phyloP scores from a whole-genome alignment of 2,329 filamentous ascomycete genomes.

The Diaporthe australafricana region DNA sequence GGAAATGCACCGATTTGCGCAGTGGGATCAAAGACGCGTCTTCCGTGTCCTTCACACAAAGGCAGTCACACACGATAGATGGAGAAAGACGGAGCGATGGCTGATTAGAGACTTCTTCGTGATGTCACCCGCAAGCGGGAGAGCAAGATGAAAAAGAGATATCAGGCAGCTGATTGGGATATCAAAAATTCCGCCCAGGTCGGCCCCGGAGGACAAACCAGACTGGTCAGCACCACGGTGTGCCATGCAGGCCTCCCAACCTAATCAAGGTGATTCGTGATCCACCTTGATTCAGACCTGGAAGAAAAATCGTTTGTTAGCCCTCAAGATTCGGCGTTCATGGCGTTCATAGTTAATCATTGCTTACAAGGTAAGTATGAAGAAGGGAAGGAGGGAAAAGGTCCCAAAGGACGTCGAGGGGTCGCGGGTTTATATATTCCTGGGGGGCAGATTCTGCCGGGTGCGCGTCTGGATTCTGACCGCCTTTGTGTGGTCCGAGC shows the following conservation, averaged over 20 bases:
- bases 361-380: slow-evolving; percentile 66
- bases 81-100: no score
- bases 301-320: no score
- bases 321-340: no score
- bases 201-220: slow-evolving; percentile 65
- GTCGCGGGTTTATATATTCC: slow-evolving; percentile 28
- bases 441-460: background rate
- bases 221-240: slow-evolving; percentile 60
- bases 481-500: slow-evolving; percentile 20
- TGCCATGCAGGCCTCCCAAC: slow-evolving; percentile 64
- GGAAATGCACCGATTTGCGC: no score
- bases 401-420: slow-evolving; percentile 15
- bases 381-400: slow-evolving; percentile 45
- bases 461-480: background rate
- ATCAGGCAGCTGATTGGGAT: slow-evolving; percentile 39
- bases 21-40: no score
- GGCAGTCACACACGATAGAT: no score
- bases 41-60: no score
- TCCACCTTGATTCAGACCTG: slow-evolving; percentile 44
- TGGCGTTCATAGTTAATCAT: no score
- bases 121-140: slow-evolving; percentile 52
- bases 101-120: no score
- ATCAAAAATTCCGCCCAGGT: slow-evolving; percentile 64
- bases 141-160: slow-evolving; percentile 56
- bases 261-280: slow-evolving; percentile 57